Evolutionary conservation across 352 stramenopile genomes (phyloP).

Genomic region (Phytophthora pinifolia): DNA sequence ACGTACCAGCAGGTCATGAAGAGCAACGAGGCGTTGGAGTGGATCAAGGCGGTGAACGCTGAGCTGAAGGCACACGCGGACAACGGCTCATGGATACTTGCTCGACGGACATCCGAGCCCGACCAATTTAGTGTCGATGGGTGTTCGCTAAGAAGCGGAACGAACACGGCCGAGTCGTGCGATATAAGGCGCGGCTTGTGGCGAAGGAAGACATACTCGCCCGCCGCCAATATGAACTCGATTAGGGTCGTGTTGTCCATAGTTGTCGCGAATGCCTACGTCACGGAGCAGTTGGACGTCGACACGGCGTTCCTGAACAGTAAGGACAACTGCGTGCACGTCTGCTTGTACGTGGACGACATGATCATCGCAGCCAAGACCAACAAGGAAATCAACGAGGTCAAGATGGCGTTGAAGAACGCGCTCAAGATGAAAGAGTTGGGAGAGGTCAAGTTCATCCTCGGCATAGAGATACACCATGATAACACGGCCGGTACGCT

Average conservation of each 20-base stretch:
- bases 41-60: not conserved
- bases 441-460: slow-evolving; percentile 6
- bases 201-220: slow-evolving; percentile 31
- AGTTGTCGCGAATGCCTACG: slow-evolving; percentile 9
- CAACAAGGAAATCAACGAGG: not conserved
- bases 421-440: slow-evolving; percentile 20
- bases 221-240: slow-evolving; percentile 33
- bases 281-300: slow-evolving; percentile 21
- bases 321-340: slow-evolving; percentile 1
- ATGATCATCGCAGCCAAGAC: slow-evolving; percentile 13
- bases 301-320: too few species aligned
- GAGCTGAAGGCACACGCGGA: not conserved
- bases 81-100: not conserved
- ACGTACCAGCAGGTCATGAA: not conserved
- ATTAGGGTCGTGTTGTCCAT: slow-evolving; percentile 9
- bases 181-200: slow-evolving; percentile 32
- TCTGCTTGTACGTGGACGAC: slow-evolving; percentile 1
- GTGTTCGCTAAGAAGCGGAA: slow-evolving; percentile 34
- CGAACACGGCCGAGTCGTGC: slow-evolving; percentile 21
- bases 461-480: slow-evolving; percentile 17
- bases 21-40: slow-evolving; percentile 12
- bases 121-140: slow-evolving; percentile 28
- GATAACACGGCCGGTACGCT: not conserved
- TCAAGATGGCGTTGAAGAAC: slow-evolving; percentile 5
- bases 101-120: not conserved